Base-by-base conservation (phyloP, 1,139 yeast species). In the Geotrichum australiense region DNA sequence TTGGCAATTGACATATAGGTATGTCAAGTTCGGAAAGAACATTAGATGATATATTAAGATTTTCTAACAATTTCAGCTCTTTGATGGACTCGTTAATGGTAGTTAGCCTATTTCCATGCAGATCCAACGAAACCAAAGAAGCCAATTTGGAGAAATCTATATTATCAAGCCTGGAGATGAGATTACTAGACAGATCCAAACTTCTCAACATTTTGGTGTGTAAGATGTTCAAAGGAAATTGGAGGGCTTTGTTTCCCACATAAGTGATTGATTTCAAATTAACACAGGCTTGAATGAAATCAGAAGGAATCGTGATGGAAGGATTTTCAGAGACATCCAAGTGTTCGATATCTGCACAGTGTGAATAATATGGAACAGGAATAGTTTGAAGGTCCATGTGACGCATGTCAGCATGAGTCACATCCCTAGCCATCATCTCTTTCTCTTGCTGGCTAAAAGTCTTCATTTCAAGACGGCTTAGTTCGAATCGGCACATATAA, bases 281-380 rank as follows among this genome's bases (percentile, higher is more conserved):
- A 37, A 76, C 72, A 52, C 95, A 83, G 23, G 85, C 77, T 58
- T 86, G 94, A 52, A 87, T 79, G 57, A 87, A 87, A 58, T 87
- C 96, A 46, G 77, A 65, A 0, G 96, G 95, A 26, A 89, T 68
- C 45, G 79, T 76, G 41, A 89, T 80, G 18, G 94, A 81, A 5
- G 96, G 94, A 58, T 89, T 87, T 49, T 82, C 78, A 0, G 94
- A 83, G 12, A 86, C 87, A 59, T 89, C 91, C 49, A 89, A 69
- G 51, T 79, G 73, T 52, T 81, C 86, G 46, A 89, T 84, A 50
- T 85, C 93, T 45, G 80, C 74, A 1, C 95, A 84, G 50, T 80
- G 86, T 51, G 79, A 84, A 55, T 81, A 89, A 53, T 87, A 76
- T 32, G 81, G 72, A 43, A 85, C 81, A 0, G 96, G 96, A n/a